Evolutionary conservation across 2,329 filamentous ascomycete species (phyloP), one percentile per base, ranked within the genome.

Genomic region (Rhinocladiella mackenziei): DNA sequence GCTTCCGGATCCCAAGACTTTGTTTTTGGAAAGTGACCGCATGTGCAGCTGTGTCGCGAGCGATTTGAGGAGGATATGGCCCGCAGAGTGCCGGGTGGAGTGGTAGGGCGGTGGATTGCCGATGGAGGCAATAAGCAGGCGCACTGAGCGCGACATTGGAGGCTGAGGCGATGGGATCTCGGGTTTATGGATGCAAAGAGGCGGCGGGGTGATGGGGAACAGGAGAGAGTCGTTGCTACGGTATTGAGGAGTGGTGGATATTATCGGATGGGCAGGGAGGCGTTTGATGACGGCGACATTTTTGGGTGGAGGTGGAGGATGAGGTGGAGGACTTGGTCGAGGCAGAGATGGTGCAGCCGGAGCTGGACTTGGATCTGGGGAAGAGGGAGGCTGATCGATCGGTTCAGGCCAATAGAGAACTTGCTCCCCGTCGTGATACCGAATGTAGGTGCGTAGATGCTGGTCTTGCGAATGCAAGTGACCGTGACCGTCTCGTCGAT

Each of bases 31-130:
- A 58, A 84, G 81, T 0, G 66, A 43, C 0, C 80, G 71, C 52
- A 78, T 71, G 52, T 62, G 57, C 11, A 84, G 67, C 18, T 67
- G 62, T 11, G 67, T 70, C 14, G 74, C 72, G 6, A 91, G 67
- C 2, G 76, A 71, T 41, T 77, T 71, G 54, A 95, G 77, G 33
- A 88, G 77, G 43, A 81, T 77, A 69, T 97, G 91, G 8, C 89
- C 92, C 10, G 89, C 88, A 17, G 83, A 89, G 68, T 97, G 92
- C 5, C 91, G 80, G 14, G 86, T 94, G 52, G 83, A 75, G 54
- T 78, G 77, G 65, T 91, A 89, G 2, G 80, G 71, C 5, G 76
- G 72, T 5, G 86, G 88, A 58, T 97, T 97, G 56, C 92, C 92
- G 51, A 98, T 77, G 51, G 87, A 92, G 69, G 89, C 78, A 58